Conservation (phyloP, 1,284 basidiomycete species). For the Leccinum pachyderme region DNA sequence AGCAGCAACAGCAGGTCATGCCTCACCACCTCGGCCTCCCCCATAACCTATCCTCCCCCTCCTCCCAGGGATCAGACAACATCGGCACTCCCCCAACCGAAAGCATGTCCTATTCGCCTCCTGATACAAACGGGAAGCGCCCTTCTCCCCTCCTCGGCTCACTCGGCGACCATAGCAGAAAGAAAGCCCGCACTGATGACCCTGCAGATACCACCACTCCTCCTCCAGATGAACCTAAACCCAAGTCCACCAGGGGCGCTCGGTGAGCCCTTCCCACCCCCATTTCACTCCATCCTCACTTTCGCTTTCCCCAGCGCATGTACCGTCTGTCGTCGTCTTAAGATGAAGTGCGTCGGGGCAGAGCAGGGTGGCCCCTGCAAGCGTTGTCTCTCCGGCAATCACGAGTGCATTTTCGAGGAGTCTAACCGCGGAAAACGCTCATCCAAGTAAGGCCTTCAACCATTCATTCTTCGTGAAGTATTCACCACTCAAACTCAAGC, state of each 20-base stretch:
- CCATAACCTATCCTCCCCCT: conserved; percentile 59
- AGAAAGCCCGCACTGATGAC: conserved; percentile 61
- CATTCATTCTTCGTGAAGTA: conserved; percentile 19
- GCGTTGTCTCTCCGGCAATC: conserved; percentile 74
- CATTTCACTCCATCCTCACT: background rate
- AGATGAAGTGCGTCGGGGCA: conserved; percentile 97
- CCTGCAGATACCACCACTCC: conserved; percentile 48
- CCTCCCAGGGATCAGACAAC: conserved; percentile 71
- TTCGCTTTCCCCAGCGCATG: conserved; percentile 63
- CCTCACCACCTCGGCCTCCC: conserved; percentile 47
- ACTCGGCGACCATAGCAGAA: conserved; percentile 45
- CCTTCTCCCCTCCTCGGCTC: conserved; percentile 48
- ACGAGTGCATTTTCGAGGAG: conserved; percentile 94
- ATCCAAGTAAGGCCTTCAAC: conserved; percentile 60
- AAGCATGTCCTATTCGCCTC: conserved; percentile 48
- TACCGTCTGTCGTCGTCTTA: conserved; percentile 91
- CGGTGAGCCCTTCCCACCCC: conserved; percentile 49
- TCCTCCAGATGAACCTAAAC: conserved; percentile 62
- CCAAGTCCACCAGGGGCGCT: conserved; percentile 84
- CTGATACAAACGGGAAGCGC: conserved; percentile 63
- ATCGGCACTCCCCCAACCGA: conserved; percentile 70
- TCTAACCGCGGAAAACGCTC: conserved; percentile 92
- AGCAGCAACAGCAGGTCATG: conserved; percentile 38
- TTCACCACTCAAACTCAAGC: conserved; percentile 35
- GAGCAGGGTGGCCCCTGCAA: conserved; percentile 93